Evolutionary conservation across 192 early-diverging fungal species (phyloP).

Genomic region (Backusella australiensis): DNA sequence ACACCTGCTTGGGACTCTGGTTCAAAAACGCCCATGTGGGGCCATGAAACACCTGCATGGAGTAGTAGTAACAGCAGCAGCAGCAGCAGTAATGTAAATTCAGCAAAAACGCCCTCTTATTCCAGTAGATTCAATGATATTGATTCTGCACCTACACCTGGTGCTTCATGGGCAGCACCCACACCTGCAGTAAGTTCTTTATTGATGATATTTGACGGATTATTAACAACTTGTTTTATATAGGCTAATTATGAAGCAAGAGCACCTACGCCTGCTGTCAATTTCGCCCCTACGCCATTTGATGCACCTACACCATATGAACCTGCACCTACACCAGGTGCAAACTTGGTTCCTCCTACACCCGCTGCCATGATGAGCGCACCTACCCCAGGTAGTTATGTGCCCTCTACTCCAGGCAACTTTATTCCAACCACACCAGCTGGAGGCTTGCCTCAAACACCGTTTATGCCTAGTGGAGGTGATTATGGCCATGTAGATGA

Average conservation of each 20-base stretch:
- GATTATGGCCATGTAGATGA: conserved; percentile 53
- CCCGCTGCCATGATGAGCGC: conserved; percentile 50
- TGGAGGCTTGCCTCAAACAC: conserved; percentile 37
- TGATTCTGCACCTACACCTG: conserved; percentile 52
- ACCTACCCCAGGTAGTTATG: conserved; percentile 40
- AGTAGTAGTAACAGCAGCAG: conserved; percentile 48
- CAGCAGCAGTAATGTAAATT: not conserved
- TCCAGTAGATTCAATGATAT: conserved; percentile 24
- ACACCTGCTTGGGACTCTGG: conserved; percentile 61
- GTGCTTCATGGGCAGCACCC: conserved; percentile 22
- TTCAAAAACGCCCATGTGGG: conserved; percentile 51
- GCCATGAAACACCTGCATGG: conserved; percentile 64
- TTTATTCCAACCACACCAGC: conserved; percentile 42
- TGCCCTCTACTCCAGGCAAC: conserved; percentile 39
- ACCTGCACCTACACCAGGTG: conserved; percentile 50
- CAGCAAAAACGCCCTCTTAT: not conserved
- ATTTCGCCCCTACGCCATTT: conserved; percentile 39
- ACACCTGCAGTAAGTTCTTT: conserved; percentile 25
- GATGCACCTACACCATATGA: conserved; percentile 48
- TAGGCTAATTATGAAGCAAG: conserved; percentile 29
- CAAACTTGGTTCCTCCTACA: conserved; percentile 46
- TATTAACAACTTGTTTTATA: not conserved
- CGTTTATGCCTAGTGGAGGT: conserved; percentile 47
- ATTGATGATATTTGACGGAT: not conserved
- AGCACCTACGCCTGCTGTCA: conserved; percentile 43